Evolutionary conservation across 345 rosid species (phyloP).

Genomic region (Acer saccharum): DNA sequence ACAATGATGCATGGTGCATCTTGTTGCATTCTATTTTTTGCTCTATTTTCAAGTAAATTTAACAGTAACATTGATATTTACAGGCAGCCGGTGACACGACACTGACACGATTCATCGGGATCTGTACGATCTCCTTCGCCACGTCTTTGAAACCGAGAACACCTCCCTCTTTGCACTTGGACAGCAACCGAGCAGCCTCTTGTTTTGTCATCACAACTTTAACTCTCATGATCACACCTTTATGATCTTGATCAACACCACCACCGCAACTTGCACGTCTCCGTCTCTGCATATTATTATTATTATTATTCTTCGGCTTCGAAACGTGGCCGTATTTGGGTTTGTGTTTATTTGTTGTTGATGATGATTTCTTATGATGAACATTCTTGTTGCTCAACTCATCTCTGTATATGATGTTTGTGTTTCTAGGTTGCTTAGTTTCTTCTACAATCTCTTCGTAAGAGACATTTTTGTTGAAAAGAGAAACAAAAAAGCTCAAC

Average conservation of each 20-base stretch:
- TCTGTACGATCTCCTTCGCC: conserved; percentile 39
- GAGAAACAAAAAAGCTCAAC: conserved; percentile 11
- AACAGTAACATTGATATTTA: too few species aligned
- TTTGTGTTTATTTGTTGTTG: conserved; percentile 20
- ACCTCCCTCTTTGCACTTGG: conserved; percentile 53
- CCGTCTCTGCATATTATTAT: conserved; percentile 13
- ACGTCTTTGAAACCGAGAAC: conserved; percentile 52
- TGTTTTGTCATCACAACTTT: conserved; percentile 67
- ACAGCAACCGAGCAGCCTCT: conserved; percentile 53
- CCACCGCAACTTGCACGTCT: not conserved
- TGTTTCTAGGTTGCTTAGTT: not conserved
- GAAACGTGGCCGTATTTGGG: conserved; percentile 4
- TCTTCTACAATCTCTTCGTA: not conserved
- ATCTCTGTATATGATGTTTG: conserved; percentile 34
- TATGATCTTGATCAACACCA: conserved; percentile 7
- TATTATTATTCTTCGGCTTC: not conserved
- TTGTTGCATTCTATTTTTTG: too few species aligned
- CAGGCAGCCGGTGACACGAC: conserved; percentile 20
- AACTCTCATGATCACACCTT: conserved; percentile 38
- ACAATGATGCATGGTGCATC: too few species aligned
- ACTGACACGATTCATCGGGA: conserved; percentile 48
- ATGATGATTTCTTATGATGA: not conserved
- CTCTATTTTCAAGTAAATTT: too few species aligned
- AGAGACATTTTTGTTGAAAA: not conserved
- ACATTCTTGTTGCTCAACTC: conserved; percentile 21